These are phyloP conservation scores for Huntiella moniliformis DNA, from an alignment of 2,329 filamentous ascomycete species.

Conservation along the genomic window DNA sequence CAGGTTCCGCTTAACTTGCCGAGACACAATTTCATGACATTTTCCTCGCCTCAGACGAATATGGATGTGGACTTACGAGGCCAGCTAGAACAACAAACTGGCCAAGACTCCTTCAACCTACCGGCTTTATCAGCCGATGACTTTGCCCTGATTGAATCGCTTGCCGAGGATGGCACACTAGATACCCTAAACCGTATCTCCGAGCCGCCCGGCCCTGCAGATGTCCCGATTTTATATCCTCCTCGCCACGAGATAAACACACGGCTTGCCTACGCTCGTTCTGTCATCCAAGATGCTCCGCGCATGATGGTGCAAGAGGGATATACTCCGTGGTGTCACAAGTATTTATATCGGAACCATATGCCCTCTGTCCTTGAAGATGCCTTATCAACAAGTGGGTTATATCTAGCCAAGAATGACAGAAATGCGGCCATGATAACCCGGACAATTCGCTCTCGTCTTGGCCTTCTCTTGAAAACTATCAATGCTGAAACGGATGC, in stretches of 20 bases:
- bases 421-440: conserved; percentile 29
- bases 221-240: not conserved
- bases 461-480: conserved; percentile 23
- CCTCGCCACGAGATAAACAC: conserved; percentile 16
- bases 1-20: too few relatives aligned
- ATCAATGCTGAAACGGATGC: conserved; percentile 14
- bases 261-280: conserved; percentile 26
- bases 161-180: too few relatives aligned
- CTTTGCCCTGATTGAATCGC: too few relatives aligned
- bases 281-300: conserved; percentile 31
- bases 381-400: conserved; percentile 31
- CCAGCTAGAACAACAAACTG: too few relatives aligned
- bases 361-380: conserved; percentile 36
- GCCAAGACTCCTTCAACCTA: too few relatives aligned
- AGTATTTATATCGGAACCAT: conserved; percentile 27
- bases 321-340: conserved; percentile 34
- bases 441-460: conserved; percentile 26
- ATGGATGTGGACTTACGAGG: too few relatives aligned
- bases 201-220: too few relatives aligned
- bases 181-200: too few relatives aligned
- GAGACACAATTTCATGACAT: too few relatives aligned
- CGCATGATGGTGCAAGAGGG: conserved; percentile 29
- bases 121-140: too few relatives aligned
- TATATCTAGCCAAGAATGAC: conserved; percentile 31
- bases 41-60: too few relatives aligned